phyloP scores from a whole-genome alignment of 2,329 filamentous ascomycete species.

The Microdochium paspali region DNA sequence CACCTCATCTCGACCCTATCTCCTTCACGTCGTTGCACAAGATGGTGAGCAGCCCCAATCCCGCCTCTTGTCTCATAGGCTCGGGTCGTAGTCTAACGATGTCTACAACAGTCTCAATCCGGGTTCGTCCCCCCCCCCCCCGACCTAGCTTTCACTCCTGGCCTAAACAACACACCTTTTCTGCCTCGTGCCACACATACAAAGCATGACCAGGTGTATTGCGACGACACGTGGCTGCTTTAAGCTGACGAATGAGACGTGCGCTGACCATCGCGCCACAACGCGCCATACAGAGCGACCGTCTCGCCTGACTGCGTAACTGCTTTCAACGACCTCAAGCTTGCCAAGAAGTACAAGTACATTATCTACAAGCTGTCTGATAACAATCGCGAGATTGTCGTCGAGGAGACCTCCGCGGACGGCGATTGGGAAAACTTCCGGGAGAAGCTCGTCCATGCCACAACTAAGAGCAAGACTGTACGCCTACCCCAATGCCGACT shows the following conservation, averaged over 20 bases:
- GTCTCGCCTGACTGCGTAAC: slow-evolving; percentile 63
- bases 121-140: slow-evolving; percentile 46
- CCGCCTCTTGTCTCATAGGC: neutral
- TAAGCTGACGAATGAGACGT: neutral
- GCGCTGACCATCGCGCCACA: neutral
- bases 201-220: too few species aligned
- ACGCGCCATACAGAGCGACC: slow-evolving; percentile 46
- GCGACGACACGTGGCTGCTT: too few species aligned
- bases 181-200: too few species aligned
- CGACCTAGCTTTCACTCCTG: too few species aligned
- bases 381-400: slow-evolving; percentile 72
- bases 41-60: slow-evolving; percentile 16
- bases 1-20: neutral
- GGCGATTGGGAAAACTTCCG: slow-evolving; percentile 66
- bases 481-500: slow-evolving; percentile 12
- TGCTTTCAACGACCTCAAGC: slow-evolving; percentile 74
- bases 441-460: slow-evolving; percentile 64
- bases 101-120: slow-evolving; percentile 50
- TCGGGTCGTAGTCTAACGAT: slow-evolving; percentile 9
- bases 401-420: slow-evolving; percentile 62
- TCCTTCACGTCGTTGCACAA: slow-evolving; percentile 1
- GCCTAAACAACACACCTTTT: too few species aligned
- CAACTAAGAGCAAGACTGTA: slow-evolving; percentile 62
- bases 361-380: slow-evolving; percentile 84
- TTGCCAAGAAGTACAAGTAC: slow-evolving; percentile 73